Percentiles rank a stretch among this genome's conserved stretches.
These are phyloP conservation scores for Candida oleophila DNA, from an alignment of 805 yeast genomes.

Conservation along the genomic window DNA sequence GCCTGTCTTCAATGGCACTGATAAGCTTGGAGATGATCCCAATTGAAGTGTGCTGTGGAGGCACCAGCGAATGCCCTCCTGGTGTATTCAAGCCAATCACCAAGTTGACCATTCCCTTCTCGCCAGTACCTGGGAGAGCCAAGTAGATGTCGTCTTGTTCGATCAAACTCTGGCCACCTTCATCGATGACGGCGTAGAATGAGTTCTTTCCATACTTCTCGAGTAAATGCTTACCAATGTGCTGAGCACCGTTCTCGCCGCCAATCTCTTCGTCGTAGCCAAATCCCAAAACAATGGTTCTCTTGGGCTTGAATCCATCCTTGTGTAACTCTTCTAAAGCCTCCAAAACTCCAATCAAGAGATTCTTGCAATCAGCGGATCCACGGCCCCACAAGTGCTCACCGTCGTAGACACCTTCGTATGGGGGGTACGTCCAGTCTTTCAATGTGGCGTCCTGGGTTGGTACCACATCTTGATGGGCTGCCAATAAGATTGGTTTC, in stretches of 20 bases:
- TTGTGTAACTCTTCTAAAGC: conserved; percentile 12
- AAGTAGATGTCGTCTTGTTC: conserved; percentile 11
- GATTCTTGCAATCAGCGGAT: conserved; percentile 33
- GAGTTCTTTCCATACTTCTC: conserved; percentile 13
- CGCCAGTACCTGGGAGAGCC: conserved; percentile 17
- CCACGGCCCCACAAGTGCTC: conserved; percentile 40
- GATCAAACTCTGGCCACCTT: conserved; percentile 17
- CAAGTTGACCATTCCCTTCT: conserved; percentile 15
- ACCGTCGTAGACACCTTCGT: conserved; percentile 37
- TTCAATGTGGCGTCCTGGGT: conserved; percentile 18
- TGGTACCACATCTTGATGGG: conserved; percentile 27
- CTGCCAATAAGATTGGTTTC: conserved; percentile 21
- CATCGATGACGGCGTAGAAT: conserved; percentile 16
- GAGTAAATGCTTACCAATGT: conserved; percentile 8
- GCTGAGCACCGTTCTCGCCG: conserved; percentile 17
- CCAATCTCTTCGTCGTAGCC: conserved; percentile 20
- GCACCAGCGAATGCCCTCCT: conserved; percentile 30
- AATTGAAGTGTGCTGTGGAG: conserved; percentile 28
- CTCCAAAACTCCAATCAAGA: conserved; percentile 21
- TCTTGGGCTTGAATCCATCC: conserved; percentile 12
- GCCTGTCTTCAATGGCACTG: conserved; percentile 17
- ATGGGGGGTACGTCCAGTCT: conserved; percentile 39
- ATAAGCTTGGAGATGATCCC: conserved; percentile 25
- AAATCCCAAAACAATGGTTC: conserved; percentile 15
- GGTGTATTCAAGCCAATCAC: conserved; percentile 20